These are phyloP conservation scores for Pneumocystis murina DNA, from an alignment of 1,139 yeast genomes.

Conservation along the genomic window DNA sequence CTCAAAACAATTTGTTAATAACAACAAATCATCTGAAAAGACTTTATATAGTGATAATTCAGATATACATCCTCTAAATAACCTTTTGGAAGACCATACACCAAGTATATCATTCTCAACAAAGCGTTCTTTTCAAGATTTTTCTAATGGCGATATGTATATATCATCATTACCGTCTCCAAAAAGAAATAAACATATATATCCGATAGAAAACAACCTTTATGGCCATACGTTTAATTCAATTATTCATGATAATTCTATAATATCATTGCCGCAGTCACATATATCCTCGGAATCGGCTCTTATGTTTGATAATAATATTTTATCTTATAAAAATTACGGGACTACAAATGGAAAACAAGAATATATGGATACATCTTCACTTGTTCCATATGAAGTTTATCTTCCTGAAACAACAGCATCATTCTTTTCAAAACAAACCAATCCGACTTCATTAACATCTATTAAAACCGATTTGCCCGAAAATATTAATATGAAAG, in stretches of 20 bases:
- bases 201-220: background rate
- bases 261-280: background rate
- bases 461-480: background rate
- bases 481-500: background rate
- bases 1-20: background rate
- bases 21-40: background rate
- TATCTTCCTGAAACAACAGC: background rate
- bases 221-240: background rate
- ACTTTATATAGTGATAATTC: background rate
- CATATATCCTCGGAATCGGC: background rate
- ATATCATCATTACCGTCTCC: background rate
- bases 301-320: background rate
- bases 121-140: background rate
- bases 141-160: background rate
- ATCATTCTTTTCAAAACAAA: background rate
- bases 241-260: background rate
- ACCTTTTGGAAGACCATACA: background rate
- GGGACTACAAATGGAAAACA: background rate
- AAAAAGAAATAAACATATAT: background rate
- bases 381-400: background rate
- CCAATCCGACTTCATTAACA: background rate
- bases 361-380: background rate
- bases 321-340: background rate
- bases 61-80: background rate
- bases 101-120: background rate